A percentile compares a stretch with the other conserved stretches of the same genome.
Evolutionary conservation across 2,329 filamentous ascomycete species (phyloP).

Genomic region (Pseudogymnoascus sp.): DNA sequence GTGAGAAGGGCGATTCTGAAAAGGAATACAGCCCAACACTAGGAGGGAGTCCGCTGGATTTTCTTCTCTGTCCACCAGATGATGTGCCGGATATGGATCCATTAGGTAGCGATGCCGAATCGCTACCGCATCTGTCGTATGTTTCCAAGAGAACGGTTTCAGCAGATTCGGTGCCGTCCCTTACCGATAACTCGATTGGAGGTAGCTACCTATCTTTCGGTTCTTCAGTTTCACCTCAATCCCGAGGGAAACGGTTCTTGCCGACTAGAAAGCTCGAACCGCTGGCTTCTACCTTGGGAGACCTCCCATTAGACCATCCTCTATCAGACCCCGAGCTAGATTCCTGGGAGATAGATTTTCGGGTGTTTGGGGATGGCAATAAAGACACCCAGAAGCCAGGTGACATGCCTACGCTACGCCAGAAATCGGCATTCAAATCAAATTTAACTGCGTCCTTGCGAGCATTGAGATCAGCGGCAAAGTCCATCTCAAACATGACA

Average conservation of each 20-base stretch:
- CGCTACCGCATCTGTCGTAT: conserved; percentile 35
- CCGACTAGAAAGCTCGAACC: conserved; percentile 46
- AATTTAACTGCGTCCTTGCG: conserved; percentile 61
- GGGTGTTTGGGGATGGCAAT: conserved; percentile 34
- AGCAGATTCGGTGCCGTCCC: conserved; percentile 54
- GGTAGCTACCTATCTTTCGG: conserved; percentile 9
- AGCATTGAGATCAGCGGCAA: conserved; percentile 48
- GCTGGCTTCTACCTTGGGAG: conserved; percentile 48
- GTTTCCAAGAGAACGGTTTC: conserved; percentile 51
- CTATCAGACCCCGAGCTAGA: conserved; percentile 36
- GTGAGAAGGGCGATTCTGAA: conserved; percentile 34
- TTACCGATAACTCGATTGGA: conserved; percentile 44
- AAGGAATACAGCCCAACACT: conserved; percentile 52
- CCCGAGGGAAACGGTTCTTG: conserved; percentile 35
- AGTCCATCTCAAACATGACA: conserved; percentile 55
- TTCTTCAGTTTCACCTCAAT: conserved; percentile 24
- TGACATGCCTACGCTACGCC: conserved; percentile 13
- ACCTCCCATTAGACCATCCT: conserved; percentile 42
- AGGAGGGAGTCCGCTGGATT: conserved; percentile 48
- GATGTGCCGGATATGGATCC: conserved; percentile 43
- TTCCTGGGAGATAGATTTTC: conserved; percentile 42
- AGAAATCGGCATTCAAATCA: conserved; percentile 53
- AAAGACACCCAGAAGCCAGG: conserved; percentile 13
- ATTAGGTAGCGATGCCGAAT: conserved; percentile 42
- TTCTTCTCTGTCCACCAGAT: conserved; percentile 55